Base-by-base conservation (phyloP, 2,329 filamentous ascomycete species). In the Sclerotinia minor region DNA sequence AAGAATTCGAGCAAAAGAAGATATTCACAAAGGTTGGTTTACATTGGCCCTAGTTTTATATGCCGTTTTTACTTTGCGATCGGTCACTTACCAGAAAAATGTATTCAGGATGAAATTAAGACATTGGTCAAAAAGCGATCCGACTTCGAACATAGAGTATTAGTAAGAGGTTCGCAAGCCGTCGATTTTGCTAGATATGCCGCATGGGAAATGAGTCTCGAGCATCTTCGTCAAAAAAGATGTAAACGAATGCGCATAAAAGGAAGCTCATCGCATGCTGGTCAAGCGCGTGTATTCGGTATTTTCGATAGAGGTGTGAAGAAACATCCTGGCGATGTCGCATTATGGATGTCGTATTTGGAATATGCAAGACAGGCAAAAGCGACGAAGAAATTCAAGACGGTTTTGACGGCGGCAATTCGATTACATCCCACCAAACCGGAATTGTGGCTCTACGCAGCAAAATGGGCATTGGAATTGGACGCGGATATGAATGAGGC, bases 311-410 rank as follows among this genome's bases (percentile, higher is more conserved):
- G 95, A 71, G 93, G 87, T 26, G 92, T 94, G 38, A 85, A 87
- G 76, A 92, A 92, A 71, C 95, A 97, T 76, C 90, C 92, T 1
- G 92, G 92, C 4, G 92, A 92, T 76, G 76, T 93, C 47, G 85
- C 85, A 2, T 83, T 99, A 49, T 99, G 95, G 95, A 88, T 91
- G 78, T 91, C 94, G 75, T 97, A 97, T 76, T 88, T 98, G 69
- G 86, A 90, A 68, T 98, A 92, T 78, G 89, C 92, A 21, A 85
- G 88, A 73, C 85, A 87, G 72, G 83, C 88, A 76, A 89, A 86
- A 74, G 87, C 88, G 7, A 83, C 83, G 21, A 89, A 89, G 79
- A 82, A 87, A 52, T 89, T 88, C 80, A 88, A 86, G 79, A 83
- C 82, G 69, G 81, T 86, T 72, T 83, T 89, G 79, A 88, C 85